phyloP scores from a whole-genome alignment of 768 basidiomycete genomes.

The Auriscalpium orientale region DNA sequence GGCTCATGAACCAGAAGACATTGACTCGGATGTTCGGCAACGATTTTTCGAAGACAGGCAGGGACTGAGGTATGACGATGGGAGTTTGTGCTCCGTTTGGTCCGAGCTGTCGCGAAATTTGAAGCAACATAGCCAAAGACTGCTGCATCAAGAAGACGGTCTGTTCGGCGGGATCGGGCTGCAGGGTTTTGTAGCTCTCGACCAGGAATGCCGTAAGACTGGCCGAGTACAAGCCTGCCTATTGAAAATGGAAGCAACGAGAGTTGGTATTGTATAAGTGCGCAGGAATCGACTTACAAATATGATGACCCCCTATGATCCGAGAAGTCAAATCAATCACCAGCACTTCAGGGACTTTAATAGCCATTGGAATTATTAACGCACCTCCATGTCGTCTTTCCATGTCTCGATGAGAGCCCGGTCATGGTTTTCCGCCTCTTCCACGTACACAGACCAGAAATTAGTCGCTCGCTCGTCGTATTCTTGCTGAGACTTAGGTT shows the following conservation, averaged over 20 bases:
- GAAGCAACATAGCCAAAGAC: background rate
- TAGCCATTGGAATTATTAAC: conserved; percentile 31
- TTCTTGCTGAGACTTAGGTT: too few relatives aligned
- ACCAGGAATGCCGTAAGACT: conserved; percentile 8
- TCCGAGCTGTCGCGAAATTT: background rate
- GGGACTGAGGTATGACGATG: background rate
- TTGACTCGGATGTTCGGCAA: conserved; percentile 31
- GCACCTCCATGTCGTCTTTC: conserved; percentile 37
- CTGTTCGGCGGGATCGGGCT: background rate
- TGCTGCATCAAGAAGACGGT: background rate
- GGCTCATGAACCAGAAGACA: conserved; percentile 32
- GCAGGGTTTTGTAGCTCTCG: conserved; percentile 2
- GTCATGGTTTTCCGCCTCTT: conserved; percentile 28
- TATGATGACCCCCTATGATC: background rate
- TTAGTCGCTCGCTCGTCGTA: conserved; percentile 31
- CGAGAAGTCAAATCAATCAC: too few relatives aligned
- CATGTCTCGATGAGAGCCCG: conserved; percentile 26
- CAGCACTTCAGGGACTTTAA: too few relatives aligned
- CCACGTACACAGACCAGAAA: conserved; percentile 32
- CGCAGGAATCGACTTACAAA: background rate
- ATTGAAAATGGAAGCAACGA: background rate
- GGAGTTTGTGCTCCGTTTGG: background rate
- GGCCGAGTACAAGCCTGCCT: conserved; percentile 14
- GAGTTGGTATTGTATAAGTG: too few relatives aligned
- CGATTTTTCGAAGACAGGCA: conserved; percentile 13